Base-by-base conservation (phyloP, 2,329 filamentous ascomycete species). In the Aureobasidium sp. region DNA sequence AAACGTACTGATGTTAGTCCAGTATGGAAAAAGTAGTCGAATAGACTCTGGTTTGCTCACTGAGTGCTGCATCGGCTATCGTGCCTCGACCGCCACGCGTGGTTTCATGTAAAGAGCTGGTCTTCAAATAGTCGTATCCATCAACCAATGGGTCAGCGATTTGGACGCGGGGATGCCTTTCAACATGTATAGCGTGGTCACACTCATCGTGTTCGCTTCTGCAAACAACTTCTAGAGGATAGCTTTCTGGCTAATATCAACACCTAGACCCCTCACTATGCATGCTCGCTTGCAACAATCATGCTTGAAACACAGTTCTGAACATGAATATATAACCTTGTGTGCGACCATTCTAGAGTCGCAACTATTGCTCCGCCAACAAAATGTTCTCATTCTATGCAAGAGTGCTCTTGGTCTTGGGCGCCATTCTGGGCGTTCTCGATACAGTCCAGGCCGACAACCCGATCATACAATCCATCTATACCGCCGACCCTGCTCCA, bases 401-500 rank as follows among this genome's bases (percentile, higher is more conserved):
- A n/a, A 48, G 27, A 48, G 27, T 48, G 44, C 44, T 48, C 4
- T 5, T 32, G 10, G 27, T 14, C 27, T 16, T 48, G 44, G 44
- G 44, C 16, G 16, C 30, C 30, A 5, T 51, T 6, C 21, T 51
- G 16, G 14, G 10, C 0, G 5, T 25, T 3, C 34, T 51, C 25
- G 7, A 51, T 27, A 10, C 21, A 10, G 48, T 37, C n/a, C 48
- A 51, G 30, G 48, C 48, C 25, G 48, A 51, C 30, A 51, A 51
- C 25, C 48, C 48, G 21, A 51, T 51, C 9, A 51, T 51, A 5
- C 48, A 51, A n/a, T 36, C 48, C 9, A 51, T 57, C 16, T 62
- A 62, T 25, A 57, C 60, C 6, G 60, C 60, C 16, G 60, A 62
- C 25, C 60, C 60, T 30, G 60, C 60, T 32, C 60, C 60, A 32